phyloP scores from a whole-genome alignment of 176 grass and related monocot species.

The Carex scoparia region DNA sequence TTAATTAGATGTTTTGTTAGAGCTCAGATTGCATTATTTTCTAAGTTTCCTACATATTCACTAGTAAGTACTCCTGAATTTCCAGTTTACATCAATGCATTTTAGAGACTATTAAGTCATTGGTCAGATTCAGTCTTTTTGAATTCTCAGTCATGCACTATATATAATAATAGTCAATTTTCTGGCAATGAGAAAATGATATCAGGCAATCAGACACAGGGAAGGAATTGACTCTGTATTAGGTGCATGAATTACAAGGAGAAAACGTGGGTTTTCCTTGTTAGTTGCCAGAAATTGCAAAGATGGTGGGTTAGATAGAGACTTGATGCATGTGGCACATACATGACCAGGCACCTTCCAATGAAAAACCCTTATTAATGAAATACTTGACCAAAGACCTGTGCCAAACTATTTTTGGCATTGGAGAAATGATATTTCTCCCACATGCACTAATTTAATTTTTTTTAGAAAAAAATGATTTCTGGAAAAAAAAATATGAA shows the following conservation, averaged over 20 bases:
- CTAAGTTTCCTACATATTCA: neutral
- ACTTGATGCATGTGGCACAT: neutral
- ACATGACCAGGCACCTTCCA: conserved; percentile 6
- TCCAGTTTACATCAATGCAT: neutral
- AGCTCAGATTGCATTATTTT: neutral
- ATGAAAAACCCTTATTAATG: neutral
- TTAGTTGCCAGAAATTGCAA: conserved; percentile 8
- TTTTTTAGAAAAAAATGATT: neutral
- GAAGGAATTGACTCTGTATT: neutral
- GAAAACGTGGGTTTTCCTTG: neutral
- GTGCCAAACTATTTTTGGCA: neutral
- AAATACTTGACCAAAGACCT: neutral
- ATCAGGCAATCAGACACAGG: neutral
- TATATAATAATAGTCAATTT: neutral
- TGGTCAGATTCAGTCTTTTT: neutral
- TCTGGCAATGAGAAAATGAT: neutral
- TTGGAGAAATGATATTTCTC: neutral
- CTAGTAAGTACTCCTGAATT: neutral
- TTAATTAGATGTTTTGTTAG: neutral
- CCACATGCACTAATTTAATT: neutral
- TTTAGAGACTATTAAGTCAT: neutral
- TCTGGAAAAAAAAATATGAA: neutral
- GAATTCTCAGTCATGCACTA: neutral
- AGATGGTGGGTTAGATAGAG: neutral
- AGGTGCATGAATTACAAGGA: neutral